Evolutionary conservation across 2,329 filamentous ascomycete species (phyloP).

Genomic region (Nigrospora sphaerica): DNA sequence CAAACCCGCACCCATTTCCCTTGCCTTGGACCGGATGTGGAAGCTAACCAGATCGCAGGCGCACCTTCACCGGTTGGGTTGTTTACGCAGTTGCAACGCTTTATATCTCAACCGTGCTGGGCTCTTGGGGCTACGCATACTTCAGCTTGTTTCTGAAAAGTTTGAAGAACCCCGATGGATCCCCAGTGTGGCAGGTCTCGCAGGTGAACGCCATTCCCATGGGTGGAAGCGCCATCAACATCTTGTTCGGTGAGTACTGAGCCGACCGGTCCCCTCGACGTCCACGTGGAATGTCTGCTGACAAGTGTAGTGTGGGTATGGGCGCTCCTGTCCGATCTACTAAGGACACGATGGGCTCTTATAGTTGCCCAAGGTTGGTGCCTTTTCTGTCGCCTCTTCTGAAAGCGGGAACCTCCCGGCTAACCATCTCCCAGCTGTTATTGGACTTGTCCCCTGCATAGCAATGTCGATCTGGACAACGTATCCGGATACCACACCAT

Average conservation of each 20-base stretch:
- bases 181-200: slow-evolving; percentile 30
- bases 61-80: slow-evolving; percentile 35
- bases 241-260: slow-evolving; percentile 26
- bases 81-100: slow-evolving; percentile 36
- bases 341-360: slow-evolving; percentile 42
- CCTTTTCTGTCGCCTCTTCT: no score
- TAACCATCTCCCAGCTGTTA: slow-evolving; percentile 19
- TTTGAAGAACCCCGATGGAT: slow-evolving; percentile 31
- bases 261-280: no score
- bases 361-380: slow-evolving; percentile 35
- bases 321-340: slow-evolving; percentile 41
- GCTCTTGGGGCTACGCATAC: slow-evolving; percentile 38
- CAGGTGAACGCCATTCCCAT: slow-evolving; percentile 43
- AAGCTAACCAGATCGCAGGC: slow-evolving; percentile 8
- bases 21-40: not conserved
- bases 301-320: slow-evolving; percentile 39
- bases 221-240: slow-evolving; percentile 38
- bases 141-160: slow-evolving; percentile 35
- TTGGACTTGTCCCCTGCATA: slow-evolving; percentile 39
- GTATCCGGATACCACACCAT: slow-evolving; percentile 30
- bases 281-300: no score
- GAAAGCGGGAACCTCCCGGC: no score
- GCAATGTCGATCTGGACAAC: slow-evolving; percentile 48
- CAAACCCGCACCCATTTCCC: not conserved
- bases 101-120: slow-evolving; percentile 37